phyloP scores from a whole-genome alignment of 768 basidiomycete genomes.

The Serendipita vermifera region DNA sequence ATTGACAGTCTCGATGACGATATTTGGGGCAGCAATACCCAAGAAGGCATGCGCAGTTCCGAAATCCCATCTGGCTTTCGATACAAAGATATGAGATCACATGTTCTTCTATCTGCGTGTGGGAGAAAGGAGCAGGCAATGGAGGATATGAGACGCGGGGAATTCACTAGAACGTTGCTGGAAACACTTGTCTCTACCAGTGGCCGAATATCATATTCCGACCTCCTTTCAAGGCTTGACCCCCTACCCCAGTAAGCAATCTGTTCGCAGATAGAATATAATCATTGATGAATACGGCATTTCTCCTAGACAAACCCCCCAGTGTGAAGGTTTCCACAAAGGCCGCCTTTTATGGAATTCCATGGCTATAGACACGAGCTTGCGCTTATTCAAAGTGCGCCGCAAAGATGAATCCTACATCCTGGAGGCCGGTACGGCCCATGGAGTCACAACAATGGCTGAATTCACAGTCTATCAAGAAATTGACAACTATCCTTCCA shows the following conservation, averaged over 20 bases:
- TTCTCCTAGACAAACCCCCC: constrained; percentile 34
- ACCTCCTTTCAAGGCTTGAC: constrained; percentile 26
- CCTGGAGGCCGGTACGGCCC: constrained; percentile 45
- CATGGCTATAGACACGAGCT: constrained; percentile 37
- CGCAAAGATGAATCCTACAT: constrained; percentile 35
- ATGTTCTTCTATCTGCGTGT: constrained; percentile 48
- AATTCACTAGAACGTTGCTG: constrained; percentile 46
- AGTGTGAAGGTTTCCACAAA: constrained; percentile 38
- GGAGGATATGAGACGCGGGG: constrained; percentile 51
- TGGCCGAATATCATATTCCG: constrained; percentile 39
- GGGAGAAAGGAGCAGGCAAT: constrained; percentile 39
- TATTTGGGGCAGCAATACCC: constrained; percentile 35
- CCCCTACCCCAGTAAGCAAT: background rate
- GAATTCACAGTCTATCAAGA: constrained; percentile 41
- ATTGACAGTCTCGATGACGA: constrained; percentile 42
- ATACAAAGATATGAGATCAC: constrained; percentile 28
- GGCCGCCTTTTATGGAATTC: constrained; percentile 42
- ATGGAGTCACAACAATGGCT: constrained; percentile 51
- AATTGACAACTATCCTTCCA: constrained; percentile 41
- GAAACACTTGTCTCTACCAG: constrained; percentile 32
- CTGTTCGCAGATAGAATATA: background rate
- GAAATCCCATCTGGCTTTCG: constrained; percentile 34
- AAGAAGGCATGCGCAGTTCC: constrained; percentile 29
- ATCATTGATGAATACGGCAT: constrained; percentile 29
- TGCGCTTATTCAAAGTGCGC: constrained; percentile 27